Conservation (phyloP, 257 asterid genomes). For the Solanum peruvianum region DNA sequence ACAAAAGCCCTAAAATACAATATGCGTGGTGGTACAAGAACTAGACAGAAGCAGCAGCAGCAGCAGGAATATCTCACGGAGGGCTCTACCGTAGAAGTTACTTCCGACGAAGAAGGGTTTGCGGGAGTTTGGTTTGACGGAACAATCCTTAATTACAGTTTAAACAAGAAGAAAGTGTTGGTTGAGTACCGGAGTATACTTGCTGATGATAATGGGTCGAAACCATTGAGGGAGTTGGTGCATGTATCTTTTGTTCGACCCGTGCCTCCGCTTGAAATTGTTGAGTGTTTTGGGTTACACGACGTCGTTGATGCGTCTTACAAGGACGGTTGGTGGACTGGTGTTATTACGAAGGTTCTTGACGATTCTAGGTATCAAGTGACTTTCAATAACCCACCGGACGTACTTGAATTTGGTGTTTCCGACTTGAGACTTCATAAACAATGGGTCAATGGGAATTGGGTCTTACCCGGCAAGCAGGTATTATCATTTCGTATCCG, state of each 20-base stretch:
- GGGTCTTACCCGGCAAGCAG: slow-evolving; percentile 47
- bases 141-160: slow-evolving; percentile 9
- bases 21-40: not conserved
- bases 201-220: slow-evolving; percentile 18
- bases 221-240: slow-evolving; percentile 31
- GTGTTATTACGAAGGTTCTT: slow-evolving; percentile 19
- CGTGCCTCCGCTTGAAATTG: slow-evolving; percentile 17
- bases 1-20: slow-evolving; percentile 2
- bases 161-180: not conserved
- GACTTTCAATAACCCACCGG: slow-evolving; percentile 41
- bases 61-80: not conserved
- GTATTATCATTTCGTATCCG: slow-evolving; percentile 16
- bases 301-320: slow-evolving; percentile 55
- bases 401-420: slow-evolving; percentile 35
- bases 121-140: slow-evolving; percentile 34
- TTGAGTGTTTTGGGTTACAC: slow-evolving; percentile 13
- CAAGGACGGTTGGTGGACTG: slow-evolving; percentile 72
- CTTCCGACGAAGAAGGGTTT: slow-evolving; percentile 42
- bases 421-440: slow-evolving; percentile 50
- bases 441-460: slow-evolving; percentile 48
- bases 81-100: slow-evolving; percentile 35
- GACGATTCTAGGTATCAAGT: slow-evolving; percentile 19
- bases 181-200: slow-evolving; percentile 41
- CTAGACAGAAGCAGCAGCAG: not conserved
- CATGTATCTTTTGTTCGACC: slow-evolving; percentile 30